Evolutionary conservation across 805 yeast genomes (phyloP).

Genomic region (Starmerella davenportii): DNA sequence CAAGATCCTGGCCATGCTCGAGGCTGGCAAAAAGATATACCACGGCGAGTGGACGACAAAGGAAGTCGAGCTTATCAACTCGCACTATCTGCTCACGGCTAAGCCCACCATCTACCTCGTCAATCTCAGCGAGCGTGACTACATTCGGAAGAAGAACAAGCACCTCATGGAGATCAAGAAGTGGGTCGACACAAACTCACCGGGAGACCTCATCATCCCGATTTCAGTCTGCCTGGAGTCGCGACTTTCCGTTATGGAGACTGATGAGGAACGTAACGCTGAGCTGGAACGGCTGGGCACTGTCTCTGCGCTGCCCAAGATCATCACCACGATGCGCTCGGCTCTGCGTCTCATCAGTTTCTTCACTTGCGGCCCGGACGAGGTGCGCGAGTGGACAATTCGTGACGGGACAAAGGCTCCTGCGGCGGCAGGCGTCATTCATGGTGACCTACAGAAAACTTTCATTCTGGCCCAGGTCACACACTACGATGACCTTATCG

Average conservation of each 20-base stretch:
- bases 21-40: conserved; percentile 75
- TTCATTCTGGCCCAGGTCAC: conserved; percentile 88
- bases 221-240: conserved; percentile 85
- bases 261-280: conserved; percentile 62
- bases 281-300: conserved; percentile 62
- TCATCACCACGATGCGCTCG: conserved; percentile 71
- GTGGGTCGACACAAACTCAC: conserved; percentile 79
- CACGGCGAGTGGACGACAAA: conserved; percentile 74
- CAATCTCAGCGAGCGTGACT: conserved; percentile 79
- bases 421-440: conserved; percentile 97
- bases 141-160: conserved; percentile 74
- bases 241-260: conserved; percentile 70
- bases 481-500: conserved; percentile 63
- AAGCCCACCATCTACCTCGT: conserved; percentile 87
- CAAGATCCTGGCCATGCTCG: conserved; percentile 54
- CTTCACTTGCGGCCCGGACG: conserved; percentile 92
- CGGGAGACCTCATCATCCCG: conserved; percentile 84
- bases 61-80: conserved; percentile 81
- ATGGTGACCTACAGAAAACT: conserved; percentile 85
- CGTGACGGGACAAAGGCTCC: conserved; percentile 87
- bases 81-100: conserved; percentile 76
- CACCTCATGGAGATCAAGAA: conserved; percentile 61
- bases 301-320: conserved; percentile 65
- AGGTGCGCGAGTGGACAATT: conserved; percentile 96
- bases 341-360: conserved; percentile 75